Base-by-base conservation (phyloP, 495 filamentous ascomycete species). In the Cercophora newfieldiana region DNA sequence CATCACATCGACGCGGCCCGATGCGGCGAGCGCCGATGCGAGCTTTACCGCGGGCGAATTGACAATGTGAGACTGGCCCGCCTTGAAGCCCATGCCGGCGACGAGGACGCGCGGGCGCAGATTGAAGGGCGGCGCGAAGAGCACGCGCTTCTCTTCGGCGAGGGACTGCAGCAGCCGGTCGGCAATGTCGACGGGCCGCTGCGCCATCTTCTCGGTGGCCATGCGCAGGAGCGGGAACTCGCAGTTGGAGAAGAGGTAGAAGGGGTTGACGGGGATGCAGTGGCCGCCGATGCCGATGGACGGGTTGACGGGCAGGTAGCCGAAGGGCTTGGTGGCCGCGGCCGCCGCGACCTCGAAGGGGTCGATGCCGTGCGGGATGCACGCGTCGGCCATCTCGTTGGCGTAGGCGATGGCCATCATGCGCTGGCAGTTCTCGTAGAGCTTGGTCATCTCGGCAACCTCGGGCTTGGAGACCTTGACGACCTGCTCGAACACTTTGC, bases 351-450 rank as follows among this genome's bases (percentile, higher is more conserved):
- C 77, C 56, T 79, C 78, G 63, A 71, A 76, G 3, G 75, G 69
- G 57, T 78, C 74, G 50, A 80, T 79, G n/a, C 66, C 72, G 61
- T 73, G 73, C 16, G 64, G 58, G 30, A 70, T 22, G 60, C 77
- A 80, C 22, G 78, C 78, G 65, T 80, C 75, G 19, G 77, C 75
- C 73, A 80, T 77, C 59, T 80, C 76, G 67, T 80, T 80, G 61
- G 70, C 77, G 59, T 75, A 79, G 28, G 78, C 72, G 61, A 80
- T 79, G 47, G 63, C 60, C 14, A 79, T 63, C 74, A 79, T 80
- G 19, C 78, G 68, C 57, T 79, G 72, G 68, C 77, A 80, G 49
- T 71, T 84, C 67, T 80, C 78, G 66, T 77, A 79, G 6, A 80
- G 66, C 68, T 80, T 80, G 14, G 71, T 77, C 78, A 80, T 80